Base-by-base conservation (phyloP, 2,329 filamentous ascomycete species). In the Salinomyces thailandicus region DNA sequence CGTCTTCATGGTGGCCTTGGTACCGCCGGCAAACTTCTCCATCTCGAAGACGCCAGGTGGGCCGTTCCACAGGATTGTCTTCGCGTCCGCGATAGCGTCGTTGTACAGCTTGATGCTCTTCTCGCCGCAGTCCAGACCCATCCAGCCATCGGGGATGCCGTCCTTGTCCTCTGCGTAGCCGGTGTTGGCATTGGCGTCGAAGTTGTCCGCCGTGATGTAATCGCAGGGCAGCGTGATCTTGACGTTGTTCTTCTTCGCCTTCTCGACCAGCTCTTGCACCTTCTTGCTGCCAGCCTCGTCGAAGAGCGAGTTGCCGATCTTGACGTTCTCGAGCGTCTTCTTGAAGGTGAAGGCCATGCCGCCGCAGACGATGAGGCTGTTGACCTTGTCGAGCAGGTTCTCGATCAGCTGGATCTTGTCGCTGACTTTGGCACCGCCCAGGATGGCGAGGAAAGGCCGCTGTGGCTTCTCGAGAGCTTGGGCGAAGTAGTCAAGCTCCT, bases 291-390 rank as follows among this genome's bases (percentile, higher is more conserved):
- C 91, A 35, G 81, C 81, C 71, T 95, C 85, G 55, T 98, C 91
- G 61, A 93, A 98, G 55, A 98, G 75, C 35, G 71, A 91, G 70
- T 79, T 79, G 44, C 91, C 91, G 50, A 98, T 98, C 64, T 79
- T 75, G 57, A 96, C 79, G 60, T 75, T 72, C 67, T 95, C 77
- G 39, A 96, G 75, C n/a, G 85, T 89, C 77, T 98, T 98, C 77
- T 96, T 96, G 77, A 98, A 98, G 54, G 91, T 98, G 72, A 96
- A 98, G 46, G 91, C 87, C 91, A 98, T 98, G 55, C 78, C 91
- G 60, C 91, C 91, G 63, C 89, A 94, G 67, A 98, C 81, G 66
- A 98, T 82, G 50, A 98, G 76, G 63, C 81, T 91, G 75, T 98
- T 77, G 64, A 98, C 87, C 77, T 98, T 96, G 67, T 86, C 84